Evolutionary conservation across 1,139 yeast species (phyloP).

Genomic region (Geotrichum australiense): DNA sequence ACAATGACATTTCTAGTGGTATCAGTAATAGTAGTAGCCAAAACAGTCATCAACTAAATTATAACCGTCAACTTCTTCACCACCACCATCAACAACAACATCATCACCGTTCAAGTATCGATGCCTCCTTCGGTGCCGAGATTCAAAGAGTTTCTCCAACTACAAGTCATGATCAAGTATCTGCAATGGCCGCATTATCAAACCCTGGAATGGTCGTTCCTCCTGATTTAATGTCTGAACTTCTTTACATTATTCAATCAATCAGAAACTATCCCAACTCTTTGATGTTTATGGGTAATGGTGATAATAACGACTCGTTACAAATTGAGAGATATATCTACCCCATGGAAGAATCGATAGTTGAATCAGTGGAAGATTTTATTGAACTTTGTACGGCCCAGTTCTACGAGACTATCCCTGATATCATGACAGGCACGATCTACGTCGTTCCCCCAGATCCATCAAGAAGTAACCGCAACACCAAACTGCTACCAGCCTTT

Average conservation of each 20-base stretch:
- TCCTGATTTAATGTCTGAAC: slow-evolving; percentile 3
- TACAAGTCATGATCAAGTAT: not conserved
- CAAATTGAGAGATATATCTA: slow-evolving; percentile 8
- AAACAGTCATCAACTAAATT: not conserved
- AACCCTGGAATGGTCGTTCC: slow-evolving; percentile 6
- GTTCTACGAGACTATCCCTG: slow-evolving; percentile 9
- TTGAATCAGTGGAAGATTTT: slow-evolving; percentile 15
- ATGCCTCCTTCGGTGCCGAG: not conserved
- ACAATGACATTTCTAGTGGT: no score
- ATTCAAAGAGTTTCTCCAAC: not conserved
- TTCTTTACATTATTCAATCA: slow-evolving; percentile 3
- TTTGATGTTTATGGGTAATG: slow-evolving; percentile 9
- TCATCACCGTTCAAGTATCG: not conserved
- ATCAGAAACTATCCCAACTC: slow-evolving; percentile 5
- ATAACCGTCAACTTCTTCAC: not conserved
- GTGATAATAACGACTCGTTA: not conserved
- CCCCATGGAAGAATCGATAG: slow-evolving; percentile 12
- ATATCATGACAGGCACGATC: slow-evolving; percentile 2
- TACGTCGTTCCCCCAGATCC: slow-evolving; percentile 10
- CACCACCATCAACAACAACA: not conserved
- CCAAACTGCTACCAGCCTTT: slow-evolving; percentile 11
- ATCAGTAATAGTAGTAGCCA: no score
- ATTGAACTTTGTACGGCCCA: slow-evolving; percentile 16
- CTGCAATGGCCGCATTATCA: slow-evolving; percentile 5
- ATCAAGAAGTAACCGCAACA: slow-evolving; percentile 5